These are phyloP conservation scores for Phytophthora fragariae DNA, from an alignment of 352 stramenopile species.

Conservation along the genomic window DNA sequence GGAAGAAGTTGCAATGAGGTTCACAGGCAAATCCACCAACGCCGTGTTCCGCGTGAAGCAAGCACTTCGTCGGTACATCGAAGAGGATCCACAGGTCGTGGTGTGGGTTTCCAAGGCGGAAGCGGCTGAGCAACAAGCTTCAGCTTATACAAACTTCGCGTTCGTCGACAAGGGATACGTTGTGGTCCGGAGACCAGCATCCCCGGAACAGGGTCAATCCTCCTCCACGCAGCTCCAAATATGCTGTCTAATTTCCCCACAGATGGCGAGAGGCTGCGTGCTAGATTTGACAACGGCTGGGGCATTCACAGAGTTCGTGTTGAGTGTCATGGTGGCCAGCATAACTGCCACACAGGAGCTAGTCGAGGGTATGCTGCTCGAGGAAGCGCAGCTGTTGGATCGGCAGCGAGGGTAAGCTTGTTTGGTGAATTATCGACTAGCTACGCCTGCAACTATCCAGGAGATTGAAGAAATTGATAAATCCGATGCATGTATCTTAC, in stretches of 20 bases:
- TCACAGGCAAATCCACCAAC: slow-evolving; percentile 55
- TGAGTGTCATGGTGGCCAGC: slow-evolving; percentile 51
- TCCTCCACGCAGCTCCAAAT: slow-evolving; percentile 56
- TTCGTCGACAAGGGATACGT: slow-evolving; percentile 74
- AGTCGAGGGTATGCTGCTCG: slow-evolving; percentile 48
- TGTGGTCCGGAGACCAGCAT: slow-evolving; percentile 51
- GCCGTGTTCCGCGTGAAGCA: slow-evolving; percentile 66
- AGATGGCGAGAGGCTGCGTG: slow-evolving; percentile 38
- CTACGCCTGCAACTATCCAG: too few relatives aligned
- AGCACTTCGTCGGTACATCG: slow-evolving; percentile 59
- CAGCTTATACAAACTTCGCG: slow-evolving; percentile 51
- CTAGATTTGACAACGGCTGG: slow-evolving; percentile 35
- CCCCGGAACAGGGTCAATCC: slow-evolving; percentile 15
- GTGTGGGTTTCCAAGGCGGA: slow-evolving; percentile 67
- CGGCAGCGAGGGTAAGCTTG: neutral
- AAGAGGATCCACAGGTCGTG: slow-evolving; percentile 62
- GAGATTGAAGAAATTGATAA: too few relatives aligned
- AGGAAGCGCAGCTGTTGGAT: slow-evolving; percentile 24
- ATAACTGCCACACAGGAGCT: slow-evolving; percentile 53
- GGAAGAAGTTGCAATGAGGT: slow-evolving; percentile 65
- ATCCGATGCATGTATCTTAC: too few relatives aligned
- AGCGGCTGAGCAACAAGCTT: slow-evolving; percentile 40
- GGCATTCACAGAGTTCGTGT: slow-evolving; percentile 56
- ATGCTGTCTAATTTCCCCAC: slow-evolving; percentile 62
- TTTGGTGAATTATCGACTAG: too few relatives aligned